phyloP scores from a whole-genome alignment of 306 rosid genomes.

The Cyclanthera cordifolia region DNA sequence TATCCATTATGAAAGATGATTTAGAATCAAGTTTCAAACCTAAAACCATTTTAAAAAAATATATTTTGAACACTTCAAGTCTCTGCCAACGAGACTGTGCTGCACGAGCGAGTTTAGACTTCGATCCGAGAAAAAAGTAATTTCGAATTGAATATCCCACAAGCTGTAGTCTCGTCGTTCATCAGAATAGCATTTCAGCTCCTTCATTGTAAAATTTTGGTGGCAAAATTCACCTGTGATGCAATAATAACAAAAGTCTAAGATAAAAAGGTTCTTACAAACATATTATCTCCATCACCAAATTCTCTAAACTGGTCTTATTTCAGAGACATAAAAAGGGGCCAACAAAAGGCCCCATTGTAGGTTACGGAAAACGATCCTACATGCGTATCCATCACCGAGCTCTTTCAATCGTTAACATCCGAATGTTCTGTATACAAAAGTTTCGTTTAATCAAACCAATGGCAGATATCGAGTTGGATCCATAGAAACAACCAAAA shows the following conservation, averaged over 20 bases:
- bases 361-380: not conserved
- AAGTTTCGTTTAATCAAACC: not conserved
- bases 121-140: too few relatives aligned
- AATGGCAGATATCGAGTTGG: not conserved
- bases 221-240: not conserved
- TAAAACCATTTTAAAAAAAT: too few relatives aligned
- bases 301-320: not conserved
- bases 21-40: too few relatives aligned
- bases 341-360: not conserved
- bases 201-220: not conserved
- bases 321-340: not conserved
- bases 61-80: too few relatives aligned
- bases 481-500: not conserved
- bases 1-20: too few relatives aligned
- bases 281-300: not conserved
- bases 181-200: not conserved
- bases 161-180: not conserved
- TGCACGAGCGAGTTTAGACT: too few relatives aligned
- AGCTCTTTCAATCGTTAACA: not conserved
- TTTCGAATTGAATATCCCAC: too few relatives aligned
- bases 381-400: not conserved
- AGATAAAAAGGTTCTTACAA: not conserved
- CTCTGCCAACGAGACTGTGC: too few relatives aligned
- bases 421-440: not conserved
- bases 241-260: not conserved